These are phyloP conservation scores for Sclerotinia trifoliorum DNA, from an alignment of 2,329 filamentous ascomycete genomes.

Conservation along the genomic window DNA sequence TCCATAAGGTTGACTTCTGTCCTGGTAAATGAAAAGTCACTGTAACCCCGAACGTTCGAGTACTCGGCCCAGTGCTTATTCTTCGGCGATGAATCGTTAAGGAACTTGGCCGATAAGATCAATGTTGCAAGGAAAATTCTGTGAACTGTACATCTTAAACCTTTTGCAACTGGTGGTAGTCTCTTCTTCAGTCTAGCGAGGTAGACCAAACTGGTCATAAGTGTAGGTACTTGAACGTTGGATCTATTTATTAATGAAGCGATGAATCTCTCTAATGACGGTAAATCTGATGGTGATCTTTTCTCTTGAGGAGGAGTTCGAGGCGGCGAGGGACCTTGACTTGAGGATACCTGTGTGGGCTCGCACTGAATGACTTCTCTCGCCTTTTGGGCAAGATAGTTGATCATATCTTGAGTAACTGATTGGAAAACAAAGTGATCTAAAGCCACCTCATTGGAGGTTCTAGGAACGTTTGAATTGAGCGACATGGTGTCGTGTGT, in stretches of 20 bases:
- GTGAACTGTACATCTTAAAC: constrained; percentile 93
- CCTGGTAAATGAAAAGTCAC: constrained; percentile 83
- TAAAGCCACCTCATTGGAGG: constrained; percentile 66
- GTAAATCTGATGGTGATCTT: constrained; percentile 51
- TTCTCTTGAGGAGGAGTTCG: constrained; percentile 51
- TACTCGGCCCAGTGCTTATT: constrained; percentile 99
- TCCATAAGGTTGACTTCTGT: constrained; percentile 99
- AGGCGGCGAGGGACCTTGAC: constrained; percentile 43
- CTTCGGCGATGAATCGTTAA: constrained; percentile 98
- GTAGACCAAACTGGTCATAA: constrained; percentile 97
- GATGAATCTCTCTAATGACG: constrained; percentile 88
- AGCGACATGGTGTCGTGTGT: constrained; percentile 4
- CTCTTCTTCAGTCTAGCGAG: constrained; percentile 78
- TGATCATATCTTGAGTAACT: constrained; percentile 74
- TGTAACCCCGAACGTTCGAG: constrained; percentile 65
- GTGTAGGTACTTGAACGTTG: constrained; percentile 93
- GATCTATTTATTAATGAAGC: constrained; percentile 85
- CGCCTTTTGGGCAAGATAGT: constrained; percentile 72
- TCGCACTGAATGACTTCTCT: constrained; percentile 80
- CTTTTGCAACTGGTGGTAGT: constrained; percentile 91
- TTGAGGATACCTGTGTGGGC: constrained; percentile 44
- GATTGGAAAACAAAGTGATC: constrained; percentile 78
- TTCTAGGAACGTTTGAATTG: constrained; percentile 25
- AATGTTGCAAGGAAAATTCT: constrained; percentile 92
- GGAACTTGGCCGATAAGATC: constrained; percentile 89